phyloP scores from a whole-genome alignment of 768 basidiomycete species.

The Cystoderma amianthinum region DNA sequence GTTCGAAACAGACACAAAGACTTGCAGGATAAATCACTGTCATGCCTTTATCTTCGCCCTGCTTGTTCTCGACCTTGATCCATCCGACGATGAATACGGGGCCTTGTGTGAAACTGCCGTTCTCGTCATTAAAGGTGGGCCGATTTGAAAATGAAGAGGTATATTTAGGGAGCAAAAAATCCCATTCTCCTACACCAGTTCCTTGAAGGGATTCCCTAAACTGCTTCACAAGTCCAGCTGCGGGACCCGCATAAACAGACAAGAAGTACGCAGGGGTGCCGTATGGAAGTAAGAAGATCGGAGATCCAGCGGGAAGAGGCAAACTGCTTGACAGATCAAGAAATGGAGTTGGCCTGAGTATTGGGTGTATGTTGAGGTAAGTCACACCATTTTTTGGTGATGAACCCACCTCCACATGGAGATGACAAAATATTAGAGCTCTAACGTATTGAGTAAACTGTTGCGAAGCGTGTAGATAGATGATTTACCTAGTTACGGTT shows the following conservation, averaged over 20 bases:
- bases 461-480: conserved; percentile 1
- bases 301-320: conserved; percentile 51
- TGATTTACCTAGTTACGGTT: conserved; percentile 35
- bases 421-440: conserved; percentile 52
- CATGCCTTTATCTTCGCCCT: conserved; percentile 76
- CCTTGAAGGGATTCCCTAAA: conserved; percentile 61
- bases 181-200: conserved; percentile 55
- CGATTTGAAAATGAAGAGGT: conserved; percentile 2
- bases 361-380: conserved; percentile 60
- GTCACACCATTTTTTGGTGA: conserved; percentile 14
- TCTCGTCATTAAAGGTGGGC: background rate
- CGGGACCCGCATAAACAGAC: conserved; percentile 63
- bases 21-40: conserved; percentile 65
- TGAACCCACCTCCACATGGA: conserved; percentile 44
- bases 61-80: conserved; percentile 70
- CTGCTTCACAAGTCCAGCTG: conserved; percentile 49
- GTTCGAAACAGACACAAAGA: conserved; percentile 46
- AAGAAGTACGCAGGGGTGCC: conserved; percentile 71
- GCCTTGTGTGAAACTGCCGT: background rate
- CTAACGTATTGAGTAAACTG: conserved; percentile 23
- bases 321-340: conserved; percentile 37
- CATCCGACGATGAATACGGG: conserved; percentile 56
- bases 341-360: conserved; percentile 50
- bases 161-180: conserved; percentile 11
- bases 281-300: conserved; percentile 64